phyloP scores from a whole-genome alignment of 257 asterid genomes.

The Handroanthus guayacan region DNA sequence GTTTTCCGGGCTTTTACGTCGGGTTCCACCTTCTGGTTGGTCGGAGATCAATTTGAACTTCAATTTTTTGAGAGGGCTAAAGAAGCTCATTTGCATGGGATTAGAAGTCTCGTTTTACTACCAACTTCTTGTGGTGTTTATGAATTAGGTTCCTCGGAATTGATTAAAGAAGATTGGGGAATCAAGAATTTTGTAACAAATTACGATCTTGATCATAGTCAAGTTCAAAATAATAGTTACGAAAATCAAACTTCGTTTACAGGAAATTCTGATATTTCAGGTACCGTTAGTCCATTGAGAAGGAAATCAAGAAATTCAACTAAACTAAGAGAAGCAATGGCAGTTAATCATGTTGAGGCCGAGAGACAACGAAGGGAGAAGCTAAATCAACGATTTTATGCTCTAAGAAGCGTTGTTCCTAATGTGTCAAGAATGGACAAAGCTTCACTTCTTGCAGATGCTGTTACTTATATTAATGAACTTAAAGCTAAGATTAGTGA shows the following conservation, averaged over 20 bases:
- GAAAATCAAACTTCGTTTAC: neutral
- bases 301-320: slow-evolving; percentile 18
- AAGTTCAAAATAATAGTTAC: neutral
- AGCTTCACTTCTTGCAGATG: slow-evolving; percentile 56
- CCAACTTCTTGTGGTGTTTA: slow-evolving; percentile 45
- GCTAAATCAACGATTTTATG: slow-evolving; percentile 54
- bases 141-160: slow-evolving; percentile 48
- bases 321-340: neutral
- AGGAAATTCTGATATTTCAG: slow-evolving; percentile 19
- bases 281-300: neutral
- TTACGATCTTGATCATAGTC: no score
- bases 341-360: slow-evolving; percentile 47
- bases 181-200: slow-evolving; percentile 4
- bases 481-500: slow-evolving; percentile 44
- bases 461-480: slow-evolving; percentile 48
- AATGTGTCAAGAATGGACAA: slow-evolving; percentile 57
- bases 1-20: slow-evolving; percentile 34
- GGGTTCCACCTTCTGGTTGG: slow-evolving; percentile 38
- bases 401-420: slow-evolving; percentile 54
- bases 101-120: slow-evolving; percentile 42
- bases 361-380: slow-evolving; percentile 55
- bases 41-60: slow-evolving; percentile 33
- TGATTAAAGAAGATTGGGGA: slow-evolving; percentile 37
- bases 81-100: slow-evolving; percentile 53
- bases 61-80: slow-evolving; percentile 43